A percentile compares a stretch with the other conserved stretches of the same genome.
Evolutionary conservation across 257 asterid species (phyloP).

Genomic region (Lavandula angustifolia): DNA sequence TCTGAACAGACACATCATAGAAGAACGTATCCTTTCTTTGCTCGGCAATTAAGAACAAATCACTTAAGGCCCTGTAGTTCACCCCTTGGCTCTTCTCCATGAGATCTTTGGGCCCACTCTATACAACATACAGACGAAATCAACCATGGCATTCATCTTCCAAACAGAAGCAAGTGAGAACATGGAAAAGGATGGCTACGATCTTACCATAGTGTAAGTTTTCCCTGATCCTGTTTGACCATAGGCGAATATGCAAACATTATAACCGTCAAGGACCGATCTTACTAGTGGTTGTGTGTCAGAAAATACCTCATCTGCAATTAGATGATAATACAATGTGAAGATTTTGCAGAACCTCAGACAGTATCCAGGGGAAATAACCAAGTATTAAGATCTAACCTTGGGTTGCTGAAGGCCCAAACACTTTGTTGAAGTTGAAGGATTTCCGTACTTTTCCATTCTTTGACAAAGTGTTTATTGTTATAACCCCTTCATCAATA

Average conservation of each 20-base stretch:
- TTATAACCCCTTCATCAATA: slow-evolving; percentile 83
- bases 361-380: slow-evolving; percentile 4
- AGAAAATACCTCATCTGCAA: slow-evolving; percentile 83
- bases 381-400: slow-evolving; percentile 45
- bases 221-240: slow-evolving; percentile 99
- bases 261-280: slow-evolving; percentile 96
- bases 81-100: slow-evolving; percentile 82
- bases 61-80: slow-evolving; percentile 87
- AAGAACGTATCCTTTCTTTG: slow-evolving; percentile 76
- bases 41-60: slow-evolving; percentile 76
- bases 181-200: neutral
- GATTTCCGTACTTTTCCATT: slow-evolving; percentile 74
- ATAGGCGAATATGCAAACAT: slow-evolving; percentile 94
- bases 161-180: slow-evolving; percentile 18
- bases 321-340: slow-evolving; percentile 25
- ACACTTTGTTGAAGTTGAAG: slow-evolving; percentile 88
- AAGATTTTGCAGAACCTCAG: slow-evolving; percentile 12
- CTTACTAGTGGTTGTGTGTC: slow-evolving; percentile 85
- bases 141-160: slow-evolving; percentile 17
- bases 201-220: slow-evolving; percentile 89
- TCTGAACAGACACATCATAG: slow-evolving; percentile 89
- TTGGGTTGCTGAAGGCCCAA: slow-evolving; percentile 87
- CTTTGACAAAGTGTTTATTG: slow-evolving; percentile 60
- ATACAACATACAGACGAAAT: slow-evolving; percentile 33
- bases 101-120: slow-evolving; percentile 89